Evolutionary conservation across 2,329 filamentous ascomycete genomes (phyloP).

Genomic region (Aschersonia sp.): DNA sequence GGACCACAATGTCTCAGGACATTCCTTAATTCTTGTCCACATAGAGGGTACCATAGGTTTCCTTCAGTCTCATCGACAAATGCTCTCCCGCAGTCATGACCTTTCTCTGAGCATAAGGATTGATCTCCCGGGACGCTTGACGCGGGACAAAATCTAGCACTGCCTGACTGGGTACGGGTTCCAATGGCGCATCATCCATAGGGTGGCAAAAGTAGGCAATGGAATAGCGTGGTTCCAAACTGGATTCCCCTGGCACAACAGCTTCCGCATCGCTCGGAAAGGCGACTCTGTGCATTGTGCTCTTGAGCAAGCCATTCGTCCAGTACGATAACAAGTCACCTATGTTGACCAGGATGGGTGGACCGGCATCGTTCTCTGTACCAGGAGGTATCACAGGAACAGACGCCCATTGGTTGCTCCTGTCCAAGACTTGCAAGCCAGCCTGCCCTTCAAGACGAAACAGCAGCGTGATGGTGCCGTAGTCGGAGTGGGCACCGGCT

Average conservation of each 20-base stretch:
- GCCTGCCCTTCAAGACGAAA: conserved; percentile 79
- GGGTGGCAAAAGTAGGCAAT: conserved; percentile 60
- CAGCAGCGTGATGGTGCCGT: conserved; percentile 57
- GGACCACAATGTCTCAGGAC: too few relatives aligned
- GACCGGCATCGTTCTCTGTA: conserved; percentile 41
- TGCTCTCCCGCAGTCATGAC: conserved; percentile 51
- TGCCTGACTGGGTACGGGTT: conserved; percentile 44
- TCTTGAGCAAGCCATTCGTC: conserved; percentile 78
- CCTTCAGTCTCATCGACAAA: conserved; percentile 43
- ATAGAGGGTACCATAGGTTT: conserved; percentile 44
- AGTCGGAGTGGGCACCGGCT: conserved; percentile 86
- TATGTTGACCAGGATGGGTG: conserved; percentile 73
- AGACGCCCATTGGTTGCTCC: conserved; percentile 39
- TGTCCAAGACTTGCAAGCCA: conserved; percentile 68
- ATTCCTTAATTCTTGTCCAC: conserved; percentile 15
- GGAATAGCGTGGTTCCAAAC: conserved; percentile 41
- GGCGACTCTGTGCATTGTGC: conserved; percentile 78
- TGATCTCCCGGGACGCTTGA: conserved; percentile 17
- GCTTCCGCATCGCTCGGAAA: conserved; percentile 30
- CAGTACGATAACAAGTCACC: conserved; percentile 63
- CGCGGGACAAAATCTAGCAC: conserved; percentile 28
- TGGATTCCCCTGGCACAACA: conserved; percentile 27
- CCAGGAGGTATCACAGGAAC: conserved; percentile 52
- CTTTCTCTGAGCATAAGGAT: conserved; percentile 36
- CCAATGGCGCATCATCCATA: conserved; percentile 34